Evolutionary conservation across 2,329 filamentous ascomycete species (phyloP).

Genomic region (Botrytis porri): DNA sequence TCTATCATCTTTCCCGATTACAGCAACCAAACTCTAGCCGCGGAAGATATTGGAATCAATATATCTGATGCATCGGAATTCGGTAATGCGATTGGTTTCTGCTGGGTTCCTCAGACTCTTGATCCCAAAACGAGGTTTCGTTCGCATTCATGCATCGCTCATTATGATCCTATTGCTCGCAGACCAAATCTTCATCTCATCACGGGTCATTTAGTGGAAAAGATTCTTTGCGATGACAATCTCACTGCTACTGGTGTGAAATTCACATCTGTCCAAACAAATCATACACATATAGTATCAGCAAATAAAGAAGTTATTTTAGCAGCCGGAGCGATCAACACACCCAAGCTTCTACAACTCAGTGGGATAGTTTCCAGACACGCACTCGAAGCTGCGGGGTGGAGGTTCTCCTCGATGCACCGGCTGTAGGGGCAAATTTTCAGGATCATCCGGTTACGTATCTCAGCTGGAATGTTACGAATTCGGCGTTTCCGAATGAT

Average conservation of each 20-base stretch:
- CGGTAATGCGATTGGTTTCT: not conserved
- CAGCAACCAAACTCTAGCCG: not conserved
- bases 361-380: not conserved
- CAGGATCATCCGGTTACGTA: not conserved
- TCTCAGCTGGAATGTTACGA: not conserved
- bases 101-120: not conserved
- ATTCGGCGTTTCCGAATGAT: not conserved
- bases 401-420: not conserved
- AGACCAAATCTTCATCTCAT: not conserved
- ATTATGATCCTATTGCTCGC: not conserved
- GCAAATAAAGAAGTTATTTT: not conserved
- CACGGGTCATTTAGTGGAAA: not conserved
- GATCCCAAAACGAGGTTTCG: not conserved
- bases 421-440: not conserved
- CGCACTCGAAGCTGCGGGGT: not conserved
- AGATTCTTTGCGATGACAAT: not conserved
- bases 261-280: not conserved
- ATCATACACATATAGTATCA: not conserved
- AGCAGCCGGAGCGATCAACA: not conserved
- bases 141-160: not conserved
- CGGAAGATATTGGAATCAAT: not conserved
- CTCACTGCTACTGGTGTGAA: not conserved
- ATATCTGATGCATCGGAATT: not conserved
- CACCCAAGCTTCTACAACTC: not conserved
- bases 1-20: not conserved